Conservation (phyloP, 495 filamentous ascomycete species). For the Pseudoneurospora amorphoporcata region DNA sequence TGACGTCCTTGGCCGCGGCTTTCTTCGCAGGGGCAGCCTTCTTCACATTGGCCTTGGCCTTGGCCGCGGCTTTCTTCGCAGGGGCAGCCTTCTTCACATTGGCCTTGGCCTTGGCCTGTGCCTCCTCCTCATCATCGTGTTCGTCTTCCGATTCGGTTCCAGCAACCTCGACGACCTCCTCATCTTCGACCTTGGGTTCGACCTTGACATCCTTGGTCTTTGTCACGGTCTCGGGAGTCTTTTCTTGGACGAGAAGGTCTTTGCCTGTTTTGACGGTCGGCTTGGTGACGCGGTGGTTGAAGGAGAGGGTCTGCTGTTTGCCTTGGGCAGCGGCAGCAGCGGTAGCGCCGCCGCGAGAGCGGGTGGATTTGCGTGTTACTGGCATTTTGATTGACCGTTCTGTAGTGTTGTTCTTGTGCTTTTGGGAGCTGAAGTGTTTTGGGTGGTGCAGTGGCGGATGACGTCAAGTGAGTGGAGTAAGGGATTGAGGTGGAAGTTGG, state of each 20-base stretch:
- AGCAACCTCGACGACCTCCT: background rate
- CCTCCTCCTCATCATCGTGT: slow-evolving; percentile 4
- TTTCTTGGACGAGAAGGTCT: slow-evolving; percentile 26
- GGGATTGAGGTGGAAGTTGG: background rate
- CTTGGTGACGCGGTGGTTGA: slow-evolving; percentile 70
- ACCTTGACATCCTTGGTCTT: background rate
- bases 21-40: slow-evolving; percentile 36
- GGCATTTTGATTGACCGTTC: slow-evolving; percentile 46
- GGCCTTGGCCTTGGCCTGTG: slow-evolving; percentile 5
- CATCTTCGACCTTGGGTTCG: background rate
- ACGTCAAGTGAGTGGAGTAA: slow-evolving; percentile 9
- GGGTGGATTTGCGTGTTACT: slow-evolving; percentile 49
- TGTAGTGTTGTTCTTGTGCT: background rate
- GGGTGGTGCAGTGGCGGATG: slow-evolving; percentile 1
- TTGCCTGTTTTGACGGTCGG: slow-evolving; percentile 43
- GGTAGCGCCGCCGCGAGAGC: slow-evolving; percentile 30
- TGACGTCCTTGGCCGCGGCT: slow-evolving; percentile 13
- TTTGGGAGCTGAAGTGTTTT: background rate
- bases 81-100: slow-evolving; percentile 26
- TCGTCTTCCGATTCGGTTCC: slow-evolving; percentile 7
- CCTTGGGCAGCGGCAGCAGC: slow-evolving; percentile 20
- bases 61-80: slow-evolving; percentile 26
- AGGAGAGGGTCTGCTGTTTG: slow-evolving; percentile 60
- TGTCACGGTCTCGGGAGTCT: slow-evolving; percentile 10
- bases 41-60: slow-evolving; percentile 4